Percentiles rank a stretch among this genome's conserved stretches.
These are phyloP conservation scores for Ramaria rubella DNA, from an alignment of 768 basidiomycete genomes.

Conservation along the genomic window DNA sequence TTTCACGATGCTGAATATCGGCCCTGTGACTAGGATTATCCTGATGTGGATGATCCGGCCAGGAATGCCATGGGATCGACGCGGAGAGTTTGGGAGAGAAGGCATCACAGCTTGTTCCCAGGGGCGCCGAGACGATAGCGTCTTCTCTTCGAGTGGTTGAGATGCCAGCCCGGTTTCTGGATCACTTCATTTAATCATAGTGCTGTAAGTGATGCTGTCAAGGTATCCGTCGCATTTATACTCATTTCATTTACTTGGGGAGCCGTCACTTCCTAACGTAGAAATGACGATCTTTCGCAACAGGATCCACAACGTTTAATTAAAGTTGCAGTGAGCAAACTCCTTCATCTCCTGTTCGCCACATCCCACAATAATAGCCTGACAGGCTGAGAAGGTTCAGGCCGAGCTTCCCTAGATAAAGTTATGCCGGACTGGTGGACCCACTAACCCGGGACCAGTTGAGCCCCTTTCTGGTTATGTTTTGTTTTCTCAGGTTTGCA, in stretches of 20 bases:
- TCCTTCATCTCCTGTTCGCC: not conserved
- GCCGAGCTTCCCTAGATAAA: not conserved
- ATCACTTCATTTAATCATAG: too few species aligned
- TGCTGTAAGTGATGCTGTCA: not conserved
- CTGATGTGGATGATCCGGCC: not conserved
- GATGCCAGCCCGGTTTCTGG: too few species aligned
- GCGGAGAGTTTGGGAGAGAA: not conserved
- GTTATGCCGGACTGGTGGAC: not conserved
- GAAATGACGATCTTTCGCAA: not conserved
- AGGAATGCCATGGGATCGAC: not conserved
- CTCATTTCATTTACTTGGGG: not conserved
- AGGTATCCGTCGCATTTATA: not conserved
- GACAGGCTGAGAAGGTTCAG: not conserved
- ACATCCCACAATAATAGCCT: not conserved
- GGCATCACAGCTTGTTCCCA: not conserved
- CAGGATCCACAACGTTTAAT: not conserved
- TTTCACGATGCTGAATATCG: not conserved
- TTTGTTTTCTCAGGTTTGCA: not conserved
- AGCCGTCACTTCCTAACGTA: not conserved
- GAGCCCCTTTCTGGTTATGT: not conserved
- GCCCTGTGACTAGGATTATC: not conserved
- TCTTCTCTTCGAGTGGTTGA: too few species aligned
- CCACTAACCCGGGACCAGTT: not conserved
- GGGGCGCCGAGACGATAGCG: not conserved
- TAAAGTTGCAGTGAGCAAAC: not conserved